These are phyloP conservation scores for Lycium barbarum DNA, from an alignment of 257 asterid genomes.

Conservation along the genomic window DNA sequence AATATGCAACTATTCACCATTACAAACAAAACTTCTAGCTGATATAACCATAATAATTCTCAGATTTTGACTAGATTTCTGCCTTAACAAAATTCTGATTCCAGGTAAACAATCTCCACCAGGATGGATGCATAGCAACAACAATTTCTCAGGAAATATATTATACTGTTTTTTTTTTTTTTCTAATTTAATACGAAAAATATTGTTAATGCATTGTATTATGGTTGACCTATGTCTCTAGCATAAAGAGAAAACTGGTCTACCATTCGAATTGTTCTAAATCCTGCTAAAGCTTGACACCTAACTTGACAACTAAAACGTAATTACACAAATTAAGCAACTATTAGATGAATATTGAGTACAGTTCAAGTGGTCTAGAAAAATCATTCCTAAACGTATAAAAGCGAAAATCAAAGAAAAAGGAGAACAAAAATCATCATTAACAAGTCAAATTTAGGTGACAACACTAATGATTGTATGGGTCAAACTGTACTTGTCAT, in stretches of 20 bases:
- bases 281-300: not conserved
- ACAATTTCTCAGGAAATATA: not conserved
- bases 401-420: not conserved
- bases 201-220: not conserved
- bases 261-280: not conserved
- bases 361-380: not conserved
- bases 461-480: not conserved
- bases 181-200: not conserved
- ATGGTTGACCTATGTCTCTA: not conserved
- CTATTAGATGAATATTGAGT: too few species aligned
- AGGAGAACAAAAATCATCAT: not conserved
- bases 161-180: not conserved
- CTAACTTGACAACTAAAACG: not conserved
- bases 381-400: too few species aligned
- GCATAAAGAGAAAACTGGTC: not conserved
- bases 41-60: not conserved
- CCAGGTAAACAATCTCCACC: not conserved
- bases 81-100: not conserved
- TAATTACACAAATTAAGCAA: not conserved
- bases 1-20: not conserved
- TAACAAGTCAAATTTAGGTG: not conserved
- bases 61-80: not conserved
- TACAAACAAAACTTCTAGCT: not conserved
- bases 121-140: not conserved
- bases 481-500: not conserved